phyloP scores from a whole-genome alignment of 1,284 basidiomycete genomes.

The Wolfiporia cocos region DNA sequence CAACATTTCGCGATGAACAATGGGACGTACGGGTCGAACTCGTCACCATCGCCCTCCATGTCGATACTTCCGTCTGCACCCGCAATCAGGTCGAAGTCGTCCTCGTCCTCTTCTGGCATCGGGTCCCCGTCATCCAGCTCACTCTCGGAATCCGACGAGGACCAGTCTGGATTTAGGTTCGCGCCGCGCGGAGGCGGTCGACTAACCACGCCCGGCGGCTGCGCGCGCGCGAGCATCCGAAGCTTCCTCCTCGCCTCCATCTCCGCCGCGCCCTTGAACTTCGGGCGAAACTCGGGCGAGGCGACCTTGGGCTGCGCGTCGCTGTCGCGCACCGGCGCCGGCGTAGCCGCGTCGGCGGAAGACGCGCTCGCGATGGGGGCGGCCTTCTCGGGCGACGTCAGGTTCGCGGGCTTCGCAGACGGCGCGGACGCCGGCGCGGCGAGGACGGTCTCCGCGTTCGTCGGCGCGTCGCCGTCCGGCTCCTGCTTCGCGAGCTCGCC shows the following conservation, averaged over 20 bases:
- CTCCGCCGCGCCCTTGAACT: slow-evolving; percentile 70
- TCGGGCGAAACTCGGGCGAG: slow-evolving; percentile 48
- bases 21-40: slow-evolving; percentile 70
- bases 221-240: slow-evolving; percentile 40
- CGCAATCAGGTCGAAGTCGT: slow-evolving; percentile 42
- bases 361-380: background rate
- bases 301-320: slow-evolving; percentile 4
- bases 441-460: background rate
- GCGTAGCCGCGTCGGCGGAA: background rate
- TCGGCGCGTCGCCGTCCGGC: background rate
- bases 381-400: slow-evolving; percentile 5
- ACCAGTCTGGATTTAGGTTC: slow-evolving; percentile 40
- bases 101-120: slow-evolving; percentile 43
- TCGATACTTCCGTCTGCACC: slow-evolving; percentile 44
- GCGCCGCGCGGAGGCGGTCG: slow-evolving; percentile 13
- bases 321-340: background rate
- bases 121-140: slow-evolving; percentile 29
- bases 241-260: slow-evolving; percentile 66
- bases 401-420: background rate
- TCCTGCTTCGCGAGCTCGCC: slow-evolving; percentile 10
- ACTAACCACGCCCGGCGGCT: slow-evolving; percentile 12
- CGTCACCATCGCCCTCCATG: slow-evolving; percentile 60
- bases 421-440: background rate
- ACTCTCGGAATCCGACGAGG: slow-evolving; percentile 32
- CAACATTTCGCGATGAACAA: slow-evolving; percentile 3